Base-by-base conservation (phyloP, 2,329 filamentous ascomycete species). In the Talaromyces sp. region DNA sequence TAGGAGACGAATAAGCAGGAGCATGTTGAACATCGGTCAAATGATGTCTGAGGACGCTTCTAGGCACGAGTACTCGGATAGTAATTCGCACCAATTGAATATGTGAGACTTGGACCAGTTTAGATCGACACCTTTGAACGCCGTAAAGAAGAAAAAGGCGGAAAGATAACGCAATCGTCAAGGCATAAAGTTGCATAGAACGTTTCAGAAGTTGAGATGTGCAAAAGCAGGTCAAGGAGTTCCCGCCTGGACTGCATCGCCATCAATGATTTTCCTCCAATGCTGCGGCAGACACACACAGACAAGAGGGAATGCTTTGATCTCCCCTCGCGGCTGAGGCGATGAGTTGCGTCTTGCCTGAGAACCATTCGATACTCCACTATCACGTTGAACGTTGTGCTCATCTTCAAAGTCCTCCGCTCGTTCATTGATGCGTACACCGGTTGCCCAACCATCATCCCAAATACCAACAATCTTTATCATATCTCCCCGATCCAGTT, bases 381-480 rank as follows among this genome's bases (percentile, higher is more conserved):
- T 98, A 78, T 99, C 95, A 67, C 95, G 87, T 74, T 96, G 93
- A 39, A 88, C 82, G 72, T 91, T 88, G 72, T 87, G 86, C 68
- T 89, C 85, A 50, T 85, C 84, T 71, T 96, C 91, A 88, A 92
- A 97, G 68, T 97, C 92, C 67, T 98, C 94, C 2, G 93, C 93
- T 63, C 87, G 85, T 72, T 96, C 91, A 62, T 89, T 85, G 64
- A 96, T 81, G 74, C 96, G 84, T 63, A 97, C 85, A 72, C 95
- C 95, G 1, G 95, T 99, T 11, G 95, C 95, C 95, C 95, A 99
- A 56, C 95, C 95, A 76, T 99, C 95, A 73, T 99, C 95, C 95
- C 95, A 99, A 70, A 99, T 99, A 67, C 95, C 95, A 37, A 98
- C 90, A 14, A 99, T 89, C 81, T 97, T 98, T 73, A 99, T 85